These are phyloP conservation scores for Sungouiozyma ichnusensis DNA, from an alignment of 805 yeast genomes.

Conservation along the genomic window DNA sequence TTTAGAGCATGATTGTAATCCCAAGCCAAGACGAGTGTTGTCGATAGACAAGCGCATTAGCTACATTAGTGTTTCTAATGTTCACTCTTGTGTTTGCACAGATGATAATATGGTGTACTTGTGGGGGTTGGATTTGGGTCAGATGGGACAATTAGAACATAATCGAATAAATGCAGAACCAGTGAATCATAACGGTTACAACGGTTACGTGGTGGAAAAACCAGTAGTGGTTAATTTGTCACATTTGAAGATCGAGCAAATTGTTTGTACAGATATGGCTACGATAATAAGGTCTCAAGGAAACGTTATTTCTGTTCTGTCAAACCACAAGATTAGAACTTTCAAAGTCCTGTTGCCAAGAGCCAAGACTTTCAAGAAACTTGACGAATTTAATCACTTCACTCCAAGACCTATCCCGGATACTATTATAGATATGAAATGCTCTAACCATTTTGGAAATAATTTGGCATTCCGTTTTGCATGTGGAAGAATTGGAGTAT, in stretches of 20 bases:
- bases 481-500: constrained; percentile 46
- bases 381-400: constrained; percentile 31
- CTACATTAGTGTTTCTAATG: constrained; percentile 52
- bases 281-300: constrained; percentile 52
- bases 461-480: constrained; percentile 41
- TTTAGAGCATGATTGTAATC: constrained; percentile 15
- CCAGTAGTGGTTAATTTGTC: constrained; percentile 16
- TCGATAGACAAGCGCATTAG: constrained; percentile 20
- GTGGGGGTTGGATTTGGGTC: constrained; percentile 82
- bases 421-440: constrained; percentile 25
- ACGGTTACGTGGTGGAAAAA: constrained; percentile 23
- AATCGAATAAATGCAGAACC: constrained; percentile 35
- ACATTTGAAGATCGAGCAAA: constrained; percentile 35
- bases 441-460: constrained; percentile 29
- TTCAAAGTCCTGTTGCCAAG: constrained; percentile 33
- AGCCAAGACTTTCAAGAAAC: constrained; percentile 12
- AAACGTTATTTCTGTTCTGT: constrained; percentile 54
- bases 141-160: constrained; percentile 44
- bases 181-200: constrained; percentile 34
- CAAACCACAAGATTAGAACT: constrained; percentile 46
- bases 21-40: constrained; percentile 20
- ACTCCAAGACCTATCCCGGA: constrained; percentile 19
- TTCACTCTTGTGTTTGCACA: constrained; percentile 54
- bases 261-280: constrained; percentile 54
- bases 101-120: constrained; percentile 38